These are phyloP conservation scores for Trichoderma koningiopsis DNA, from an alignment of 2,329 filamentous ascomycete species.

Conservation along the genomic window DNA sequence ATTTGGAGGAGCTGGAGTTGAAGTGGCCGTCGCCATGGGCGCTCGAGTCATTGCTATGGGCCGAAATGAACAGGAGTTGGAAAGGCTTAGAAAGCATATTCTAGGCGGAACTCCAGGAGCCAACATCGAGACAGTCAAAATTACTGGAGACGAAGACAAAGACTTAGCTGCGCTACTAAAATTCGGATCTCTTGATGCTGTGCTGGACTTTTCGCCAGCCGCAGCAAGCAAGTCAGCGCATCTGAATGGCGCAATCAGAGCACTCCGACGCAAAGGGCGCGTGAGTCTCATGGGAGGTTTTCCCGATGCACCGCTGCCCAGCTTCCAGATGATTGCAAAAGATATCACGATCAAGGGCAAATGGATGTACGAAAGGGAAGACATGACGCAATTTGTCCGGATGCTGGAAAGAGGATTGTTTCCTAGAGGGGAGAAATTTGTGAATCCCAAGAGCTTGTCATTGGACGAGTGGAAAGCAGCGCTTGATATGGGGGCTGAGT, in stretches of 20 bases:
- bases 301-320: conserved; percentile 34
- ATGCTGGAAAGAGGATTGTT: not conserved
- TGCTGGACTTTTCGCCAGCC: conserved; percentile 50
- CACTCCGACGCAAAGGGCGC: conserved; percentile 38
- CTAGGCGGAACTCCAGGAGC: conserved; percentile 34
- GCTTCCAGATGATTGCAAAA: conserved; percentile 27
- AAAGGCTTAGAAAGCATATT: conserved; percentile 34
- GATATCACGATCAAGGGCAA: conserved; percentile 37
- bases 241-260: conserved; percentile 41
- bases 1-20: conserved; percentile 51
- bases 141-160: conserved; percentile 42
- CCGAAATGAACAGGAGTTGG: conserved; percentile 38
- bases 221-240: conserved; percentile 42
- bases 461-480: not conserved
- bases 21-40: conserved; percentile 52
- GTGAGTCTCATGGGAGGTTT: conserved; percentile 35
- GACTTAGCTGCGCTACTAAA: conserved; percentile 43
- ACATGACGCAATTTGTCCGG: not conserved
- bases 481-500: not conserved
- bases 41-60: conserved; percentile 55
- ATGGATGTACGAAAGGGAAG: not conserved
- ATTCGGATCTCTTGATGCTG: conserved; percentile 43
- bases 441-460: not conserved
- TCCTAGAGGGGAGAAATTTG: not conserved
- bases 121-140: conserved; percentile 43